Base-by-base conservation (phyloP, 2,329 filamentous ascomycete species). In the Epichloe bromicola region DNA sequence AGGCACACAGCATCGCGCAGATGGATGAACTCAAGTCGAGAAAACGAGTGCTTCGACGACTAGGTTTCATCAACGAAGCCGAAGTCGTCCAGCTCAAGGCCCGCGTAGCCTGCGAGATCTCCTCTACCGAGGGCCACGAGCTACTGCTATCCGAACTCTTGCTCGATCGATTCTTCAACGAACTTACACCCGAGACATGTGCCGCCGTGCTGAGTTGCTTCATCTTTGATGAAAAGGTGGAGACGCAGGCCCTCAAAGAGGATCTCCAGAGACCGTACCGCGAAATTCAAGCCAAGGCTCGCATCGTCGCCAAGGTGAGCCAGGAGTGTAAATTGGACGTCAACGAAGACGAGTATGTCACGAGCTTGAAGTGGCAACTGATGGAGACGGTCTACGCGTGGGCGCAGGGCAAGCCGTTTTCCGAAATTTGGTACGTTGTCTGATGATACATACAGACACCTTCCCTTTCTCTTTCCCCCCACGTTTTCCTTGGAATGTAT, bases 131-230 rank as follows among this genome's bases (percentile, higher is more conserved):
- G 58, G 93, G 91, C 37, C 93, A 98, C 62, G 94, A 98, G 66
- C 75, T 98, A 41, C 82, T 98, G 56, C 78, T 98, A 5, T 89
- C 87, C 12, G 93, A 98, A 67, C 75, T 98, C 30, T 78, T 98
- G 1, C 97, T 98, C 69, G 94, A 97, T 67, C 82, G 90, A 39
- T 97, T 96, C 76, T 98, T 98, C 78, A 98, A 97, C 65, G 90
- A 96, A 63, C 73, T 97, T 42, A 83, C 83, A 0, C 89, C 93
- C 0, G 91, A 97, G 66, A 79, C 91, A 57, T 87, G 85, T 60
- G 93, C 93, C 1, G 80, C 91, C 0, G 81, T 90, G 5, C 76
- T 98, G 53, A 94, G 88, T 60, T 90, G 88, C 63, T 97, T 98
- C 70, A 93, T 98, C 57, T 96, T 97, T 59, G 94, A 98, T 63